phyloP scores from a whole-genome alignment of 139 green algal genomes.

The Micractinium conductrix region DNA sequence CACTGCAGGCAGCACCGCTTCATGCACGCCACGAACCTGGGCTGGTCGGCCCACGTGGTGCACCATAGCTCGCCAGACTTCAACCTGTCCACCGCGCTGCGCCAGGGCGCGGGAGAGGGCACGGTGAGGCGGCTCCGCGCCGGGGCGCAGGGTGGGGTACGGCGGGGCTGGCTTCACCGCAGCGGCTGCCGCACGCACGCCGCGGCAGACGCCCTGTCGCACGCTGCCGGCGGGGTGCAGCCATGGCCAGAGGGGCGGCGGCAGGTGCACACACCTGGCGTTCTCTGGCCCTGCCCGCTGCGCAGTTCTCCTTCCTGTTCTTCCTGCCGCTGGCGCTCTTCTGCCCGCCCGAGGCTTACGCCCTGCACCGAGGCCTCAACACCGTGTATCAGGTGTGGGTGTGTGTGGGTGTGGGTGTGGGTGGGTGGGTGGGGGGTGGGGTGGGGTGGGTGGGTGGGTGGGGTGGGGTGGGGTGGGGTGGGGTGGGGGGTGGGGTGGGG shows the following conservation, averaged over 20 bases:
- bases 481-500: no score
- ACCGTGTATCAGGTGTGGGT: slow-evolving; percentile 14
- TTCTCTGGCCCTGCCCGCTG: neutral
- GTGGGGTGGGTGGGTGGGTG: no score
- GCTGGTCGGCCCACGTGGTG: slow-evolving; percentile 32
- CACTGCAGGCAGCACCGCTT: slow-evolving; percentile 12
- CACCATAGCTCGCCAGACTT: slow-evolving; percentile 46
- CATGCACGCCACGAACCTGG: slow-evolving; percentile 23
- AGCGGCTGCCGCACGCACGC: no score
- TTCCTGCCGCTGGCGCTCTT: slow-evolving; percentile 22
- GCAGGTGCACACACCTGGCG: no score
- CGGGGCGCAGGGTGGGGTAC: no score
- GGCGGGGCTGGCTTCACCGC: no score
- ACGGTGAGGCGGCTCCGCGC: neutral
- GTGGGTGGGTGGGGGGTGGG: no score
- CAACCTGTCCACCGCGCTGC: slow-evolving; percentile 36
- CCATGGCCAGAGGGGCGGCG: no score
- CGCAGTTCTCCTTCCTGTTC: slow-evolving; percentile 19
- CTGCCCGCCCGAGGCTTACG: neutral
- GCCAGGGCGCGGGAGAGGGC: neutral
- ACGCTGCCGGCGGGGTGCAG: no score
- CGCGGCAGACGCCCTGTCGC: no score
- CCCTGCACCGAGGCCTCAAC: slow-evolving; percentile 22
- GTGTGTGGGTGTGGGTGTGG: no score
- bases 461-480: no score